These are phyloP conservation scores for Penicillium frequentans DNA, from an alignment of 2,329 filamentous ascomycete species.

Conservation along the genomic window DNA sequence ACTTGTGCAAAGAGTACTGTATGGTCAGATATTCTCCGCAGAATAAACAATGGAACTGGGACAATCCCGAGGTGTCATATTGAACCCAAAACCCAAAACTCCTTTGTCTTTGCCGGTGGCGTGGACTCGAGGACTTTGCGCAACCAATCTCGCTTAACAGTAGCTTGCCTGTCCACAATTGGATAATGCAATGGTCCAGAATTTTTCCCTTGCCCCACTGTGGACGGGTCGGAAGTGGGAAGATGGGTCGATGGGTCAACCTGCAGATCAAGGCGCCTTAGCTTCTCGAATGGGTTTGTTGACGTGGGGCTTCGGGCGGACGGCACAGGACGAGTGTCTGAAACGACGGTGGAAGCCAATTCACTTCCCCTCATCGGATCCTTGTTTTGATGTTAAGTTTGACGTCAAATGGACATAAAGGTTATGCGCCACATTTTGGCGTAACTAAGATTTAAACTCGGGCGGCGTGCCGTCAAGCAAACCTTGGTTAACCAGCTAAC, in stretches of 20 bases:
- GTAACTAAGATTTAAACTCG: neutral
- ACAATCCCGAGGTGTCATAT: neutral
- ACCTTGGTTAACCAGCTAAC: neutral
- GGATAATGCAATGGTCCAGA: neutral
- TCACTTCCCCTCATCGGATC: neutral
- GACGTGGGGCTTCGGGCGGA: neutral
- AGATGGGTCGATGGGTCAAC: neutral
- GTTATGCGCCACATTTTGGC: neutral
- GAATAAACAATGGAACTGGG: neutral
- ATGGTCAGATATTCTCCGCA: neutral
- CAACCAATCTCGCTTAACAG: conserved; percentile 15
- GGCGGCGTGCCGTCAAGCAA: neutral
- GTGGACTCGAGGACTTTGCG: neutral
- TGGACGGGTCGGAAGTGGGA: neutral
- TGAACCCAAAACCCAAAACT: neutral
- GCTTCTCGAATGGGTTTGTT: neutral
- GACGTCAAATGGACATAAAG: neutral
- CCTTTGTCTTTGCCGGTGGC: neutral
- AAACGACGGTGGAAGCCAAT: neutral
- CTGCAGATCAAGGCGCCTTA: conserved; percentile 6
- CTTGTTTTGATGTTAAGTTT: neutral
- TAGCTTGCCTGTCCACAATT: neutral
- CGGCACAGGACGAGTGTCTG: neutral
- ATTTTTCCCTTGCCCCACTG: neutral
- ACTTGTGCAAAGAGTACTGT: neutral